Conservation (phyloP, 1,284 basidiomycete species). For the Ustilago lituana region DNA sequence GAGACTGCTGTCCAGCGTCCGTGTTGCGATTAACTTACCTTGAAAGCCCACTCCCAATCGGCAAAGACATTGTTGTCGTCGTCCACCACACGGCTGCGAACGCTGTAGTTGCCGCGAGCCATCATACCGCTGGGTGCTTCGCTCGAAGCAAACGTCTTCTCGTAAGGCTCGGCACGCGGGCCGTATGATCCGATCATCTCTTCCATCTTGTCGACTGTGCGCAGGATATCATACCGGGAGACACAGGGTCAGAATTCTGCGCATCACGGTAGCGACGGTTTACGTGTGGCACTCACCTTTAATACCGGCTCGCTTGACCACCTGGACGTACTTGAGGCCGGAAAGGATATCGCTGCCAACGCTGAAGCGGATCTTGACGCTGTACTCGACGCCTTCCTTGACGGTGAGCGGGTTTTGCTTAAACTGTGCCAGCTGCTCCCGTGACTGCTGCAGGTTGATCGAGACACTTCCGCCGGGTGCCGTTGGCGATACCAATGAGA, state of each 20-base stretch:
- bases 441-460: slow-evolving; percentile 70
- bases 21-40: too few relatives aligned
- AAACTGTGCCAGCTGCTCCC: slow-evolving; percentile 68
- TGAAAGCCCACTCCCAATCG: slow-evolving; percentile 71
- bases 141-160: slow-evolving; percentile 68
- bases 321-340: slow-evolving; percentile 79
- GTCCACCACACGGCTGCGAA: slow-evolving; percentile 81
- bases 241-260: too few relatives aligned
- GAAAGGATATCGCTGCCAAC: slow-evolving; percentile 83
- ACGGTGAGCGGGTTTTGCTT: slow-evolving; percentile 74
- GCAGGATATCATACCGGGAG: background rate
- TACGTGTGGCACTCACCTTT: slow-evolving; percentile 46
- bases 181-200: slow-evolving; percentile 91
- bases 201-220: slow-evolving; percentile 82
- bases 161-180: slow-evolving; percentile 62
- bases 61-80: slow-evolving; percentile 76
- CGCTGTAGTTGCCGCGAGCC: slow-evolving; percentile 81
- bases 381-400: slow-evolving; percentile 74
- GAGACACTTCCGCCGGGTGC: slow-evolving; percentile 67
- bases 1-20: too few relatives aligned
- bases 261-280: too few relatives aligned
- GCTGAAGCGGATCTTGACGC: slow-evolving; percentile 82
- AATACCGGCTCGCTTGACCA: slow-evolving; percentile 80
- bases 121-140: slow-evolving; percentile 74
- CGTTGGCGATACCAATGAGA: slow-evolving; percentile 69